A percentile compares a stretch with the other conserved stretches of the same genome.
phyloP scores from a whole-genome alignment of 2,329 filamentous ascomycete species.

The Shiraia sp. region DNA sequence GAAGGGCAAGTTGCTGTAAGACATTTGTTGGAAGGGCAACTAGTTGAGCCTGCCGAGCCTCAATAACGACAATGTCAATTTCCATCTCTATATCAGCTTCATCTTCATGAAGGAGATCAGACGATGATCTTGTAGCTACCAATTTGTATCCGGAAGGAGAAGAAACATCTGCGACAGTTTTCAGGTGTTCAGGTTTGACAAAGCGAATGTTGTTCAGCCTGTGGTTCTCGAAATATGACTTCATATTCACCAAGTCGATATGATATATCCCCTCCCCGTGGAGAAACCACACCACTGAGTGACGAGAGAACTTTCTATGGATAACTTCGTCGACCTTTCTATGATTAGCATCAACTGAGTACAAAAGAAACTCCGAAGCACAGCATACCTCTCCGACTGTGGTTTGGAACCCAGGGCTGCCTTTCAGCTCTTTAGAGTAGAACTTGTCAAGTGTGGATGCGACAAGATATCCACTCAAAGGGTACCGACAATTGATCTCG shows the following conservation, averaged over 20 bases:
- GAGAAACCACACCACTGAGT: not conserved
- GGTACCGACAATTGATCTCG: not conserved
- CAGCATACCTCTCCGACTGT: not conserved
- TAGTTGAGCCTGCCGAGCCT: not conserved
- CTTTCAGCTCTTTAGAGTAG: not conserved
- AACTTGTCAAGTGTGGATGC: not conserved
- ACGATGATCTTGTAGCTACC: not conserved
- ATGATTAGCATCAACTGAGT: too few relatives aligned
- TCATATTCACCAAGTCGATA: not conserved
- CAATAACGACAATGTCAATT: not conserved
- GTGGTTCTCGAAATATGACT: not conserved
- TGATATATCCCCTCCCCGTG: not conserved
- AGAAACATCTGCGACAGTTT: not conserved
- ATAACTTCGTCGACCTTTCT: not conserved
- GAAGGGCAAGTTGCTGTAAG: not conserved
- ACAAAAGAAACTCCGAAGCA: not conserved
- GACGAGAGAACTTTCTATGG: not conserved
- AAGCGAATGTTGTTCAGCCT: not conserved
- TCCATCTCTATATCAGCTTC: not conserved
- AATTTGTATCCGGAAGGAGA: not conserved
- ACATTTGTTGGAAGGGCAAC: not conserved
- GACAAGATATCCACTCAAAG: not conserved
- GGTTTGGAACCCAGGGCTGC: not conserved
- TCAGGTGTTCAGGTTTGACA: not conserved
- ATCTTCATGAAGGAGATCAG: not conserved